These are phyloP conservation scores for Alternaria longipes DNA, from an alignment of 2,329 filamentous ascomycete species.

Conservation along the genomic window DNA sequence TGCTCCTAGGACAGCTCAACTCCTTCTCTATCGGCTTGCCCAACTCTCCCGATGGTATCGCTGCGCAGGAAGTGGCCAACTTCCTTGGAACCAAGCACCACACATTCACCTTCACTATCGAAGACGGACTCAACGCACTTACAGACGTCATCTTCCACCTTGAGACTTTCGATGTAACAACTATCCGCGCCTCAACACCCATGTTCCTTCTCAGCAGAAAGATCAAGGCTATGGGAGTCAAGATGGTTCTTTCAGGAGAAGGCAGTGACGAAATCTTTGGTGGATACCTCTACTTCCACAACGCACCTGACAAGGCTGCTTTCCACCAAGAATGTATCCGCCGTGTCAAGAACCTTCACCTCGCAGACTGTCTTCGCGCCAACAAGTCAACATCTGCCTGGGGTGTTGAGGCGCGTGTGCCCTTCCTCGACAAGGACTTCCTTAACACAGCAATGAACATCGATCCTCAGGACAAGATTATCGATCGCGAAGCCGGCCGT, in stretches of 20 bases:
- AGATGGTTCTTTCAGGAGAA: conserved; percentile 98
- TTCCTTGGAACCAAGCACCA: conserved; percentile 98
- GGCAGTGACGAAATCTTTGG: conserved; percentile 98
- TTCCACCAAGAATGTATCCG: conserved; percentile 96
- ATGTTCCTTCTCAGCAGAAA: conserved; percentile 98
- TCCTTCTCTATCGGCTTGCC: conserved; percentile 98
- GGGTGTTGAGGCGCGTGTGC: conserved; percentile 97
- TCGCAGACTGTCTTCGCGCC: conserved; percentile 94
- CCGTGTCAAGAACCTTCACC: conserved; percentile 94
- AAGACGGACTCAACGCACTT: conserved; percentile 95
- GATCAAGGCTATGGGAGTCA: conserved; percentile 99
- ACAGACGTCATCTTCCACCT: conserved; percentile 98
- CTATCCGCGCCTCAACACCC: conserved; percentile 95
- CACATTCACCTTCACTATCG: conserved; percentile 96
- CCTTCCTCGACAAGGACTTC: conserved; percentile 98
- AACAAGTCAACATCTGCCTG: conserved; percentile 99
- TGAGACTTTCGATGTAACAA: conserved; percentile 97
- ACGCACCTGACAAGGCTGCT: conserved; percentile 86
- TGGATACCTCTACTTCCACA: conserved; percentile 98
- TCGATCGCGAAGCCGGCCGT: conserved; percentile 73
- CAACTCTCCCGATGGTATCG: conserved; percentile 89
- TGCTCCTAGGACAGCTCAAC: conserved; percentile 93
- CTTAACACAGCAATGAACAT: conserved; percentile 92
- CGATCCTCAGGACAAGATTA: conserved; percentile 95
- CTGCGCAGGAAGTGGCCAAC: conserved; percentile 90